These are phyloP conservation scores for Artemisia argyi DNA, from an alignment of 129 eudicot genomes.

Conservation along the genomic window DNA sequence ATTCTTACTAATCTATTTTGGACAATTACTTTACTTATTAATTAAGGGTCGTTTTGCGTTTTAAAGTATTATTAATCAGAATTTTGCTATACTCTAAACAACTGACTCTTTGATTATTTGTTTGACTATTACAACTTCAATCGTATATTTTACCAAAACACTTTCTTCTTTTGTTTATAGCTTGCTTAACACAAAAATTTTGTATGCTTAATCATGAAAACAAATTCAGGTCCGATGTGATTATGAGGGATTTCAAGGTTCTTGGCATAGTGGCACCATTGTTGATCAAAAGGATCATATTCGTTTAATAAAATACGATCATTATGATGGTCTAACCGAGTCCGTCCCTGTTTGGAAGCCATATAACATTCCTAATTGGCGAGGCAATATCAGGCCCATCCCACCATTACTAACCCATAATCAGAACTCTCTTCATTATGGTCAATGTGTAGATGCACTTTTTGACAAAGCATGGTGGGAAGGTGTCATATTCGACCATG, in stretches of 20 bases:
- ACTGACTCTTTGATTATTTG: background rate
- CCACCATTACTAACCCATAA: conserved; percentile 28
- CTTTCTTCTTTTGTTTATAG: background rate
- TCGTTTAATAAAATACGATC: conserved; percentile 39
- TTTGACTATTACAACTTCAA: background rate
- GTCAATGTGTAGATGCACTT: conserved; percentile 63
- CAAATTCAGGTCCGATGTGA: conserved; percentile 57
- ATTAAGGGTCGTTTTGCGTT: too few relatives aligned
- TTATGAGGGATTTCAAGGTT: conserved; percentile 61
- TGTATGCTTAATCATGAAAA: conserved; percentile 7
- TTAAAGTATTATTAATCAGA: too few relatives aligned
- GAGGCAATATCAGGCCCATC: conserved; percentile 56
- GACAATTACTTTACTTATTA: too few relatives aligned
- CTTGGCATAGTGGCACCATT: conserved; percentile 59
- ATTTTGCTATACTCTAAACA: background rate
- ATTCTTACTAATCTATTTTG: too few relatives aligned
- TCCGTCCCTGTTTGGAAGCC: background rate
- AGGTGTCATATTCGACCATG: conserved; percentile 67
- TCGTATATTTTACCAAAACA: background rate
- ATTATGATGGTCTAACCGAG: conserved; percentile 5
- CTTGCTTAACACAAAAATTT: background rate
- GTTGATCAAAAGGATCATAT: conserved; percentile 17
- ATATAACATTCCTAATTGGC: conserved; percentile 17
- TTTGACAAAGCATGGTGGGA: conserved; percentile 82
- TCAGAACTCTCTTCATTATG: conserved; percentile 40